Evolutionary conservation across 345 rosid species (phyloP).

Genomic region (Abelmoschus esculentus): DNA sequence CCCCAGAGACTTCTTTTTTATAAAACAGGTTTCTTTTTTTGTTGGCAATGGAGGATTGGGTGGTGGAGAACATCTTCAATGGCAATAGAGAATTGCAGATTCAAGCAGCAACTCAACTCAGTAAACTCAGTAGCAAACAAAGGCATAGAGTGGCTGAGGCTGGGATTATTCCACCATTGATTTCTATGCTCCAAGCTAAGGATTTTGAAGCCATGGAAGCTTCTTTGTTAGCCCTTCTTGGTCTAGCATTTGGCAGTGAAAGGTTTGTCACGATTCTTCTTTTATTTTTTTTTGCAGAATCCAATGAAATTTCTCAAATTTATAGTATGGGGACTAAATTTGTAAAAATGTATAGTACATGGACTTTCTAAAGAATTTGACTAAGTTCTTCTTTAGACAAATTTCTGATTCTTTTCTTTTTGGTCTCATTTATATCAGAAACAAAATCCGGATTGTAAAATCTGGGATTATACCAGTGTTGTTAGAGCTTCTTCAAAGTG

Average conservation of each 20-base stretch:
- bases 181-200: constrained; percentile 59
- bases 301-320: not conserved
- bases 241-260: constrained; percentile 84
- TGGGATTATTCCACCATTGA: constrained; percentile 56
- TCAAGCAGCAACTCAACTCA: constrained; percentile 50
- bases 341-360: not conserved
- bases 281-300: not conserved
- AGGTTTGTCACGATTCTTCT: constrained; percentile 38
- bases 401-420: not conserved
- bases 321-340: too few relatives aligned
- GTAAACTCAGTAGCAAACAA: constrained; percentile 46
- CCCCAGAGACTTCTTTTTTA: too few relatives aligned
- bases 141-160: constrained; percentile 51
- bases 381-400: not conserved
- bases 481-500: constrained; percentile 47
- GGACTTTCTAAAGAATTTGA: not conserved
- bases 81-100: constrained; percentile 49
- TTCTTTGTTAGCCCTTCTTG: constrained; percentile 61
- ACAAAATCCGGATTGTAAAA: constrained; percentile 62
- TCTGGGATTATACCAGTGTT: constrained; percentile 53
- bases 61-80: constrained; percentile 41
- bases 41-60: constrained; percentile 42
- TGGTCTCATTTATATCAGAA: constrained; percentile 30
- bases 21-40: not conserved
- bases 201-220: constrained; percentile 57